These are phyloP conservation scores for Hyaloscypha variabilis DNA, from an alignment of 495 filamentous ascomycete genomes.

Conservation along the genomic window DNA sequence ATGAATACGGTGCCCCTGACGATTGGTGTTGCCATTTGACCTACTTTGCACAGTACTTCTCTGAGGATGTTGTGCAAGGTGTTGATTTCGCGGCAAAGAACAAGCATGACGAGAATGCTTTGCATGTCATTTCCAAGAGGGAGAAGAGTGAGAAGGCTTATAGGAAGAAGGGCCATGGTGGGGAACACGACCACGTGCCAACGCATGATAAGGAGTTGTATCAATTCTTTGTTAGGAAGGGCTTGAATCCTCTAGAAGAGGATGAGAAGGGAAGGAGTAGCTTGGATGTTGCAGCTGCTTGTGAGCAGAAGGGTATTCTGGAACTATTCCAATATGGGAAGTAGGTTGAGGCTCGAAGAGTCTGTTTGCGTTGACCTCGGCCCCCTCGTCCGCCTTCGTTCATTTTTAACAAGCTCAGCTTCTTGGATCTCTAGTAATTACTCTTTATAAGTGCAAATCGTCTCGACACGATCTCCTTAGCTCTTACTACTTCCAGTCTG, in stretches of 20 bases:
- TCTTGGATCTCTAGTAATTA: too few relatives aligned
- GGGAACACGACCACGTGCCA: neutral
- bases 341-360: too few relatives aligned
- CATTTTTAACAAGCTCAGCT: too few relatives aligned
- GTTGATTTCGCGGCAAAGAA: conserved; percentile 15
- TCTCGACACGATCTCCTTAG: too few relatives aligned
- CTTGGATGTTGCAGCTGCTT: conserved; percentile 29
- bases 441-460: too few relatives aligned
- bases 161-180: conserved; percentile 6
- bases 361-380: too few relatives aligned
- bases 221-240: conserved; percentile 30
- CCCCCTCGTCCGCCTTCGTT: too few relatives aligned
- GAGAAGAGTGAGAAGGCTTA: conserved; percentile 4
- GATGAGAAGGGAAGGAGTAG: conserved; percentile 35
- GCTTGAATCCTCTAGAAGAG: conserved; percentile 36
- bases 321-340: conserved; percentile 25
- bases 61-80: neutral
- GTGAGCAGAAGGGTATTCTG: conserved; percentile 25
- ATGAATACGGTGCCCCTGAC: conserved; percentile 11
- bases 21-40: conserved; percentile 14
- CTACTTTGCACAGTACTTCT: conserved; percentile 10
- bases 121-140: conserved; percentile 22
- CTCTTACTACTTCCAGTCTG: too few relatives aligned
- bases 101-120: conserved; percentile 17
- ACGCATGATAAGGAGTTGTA: conserved; percentile 30